Evolutionary conservation across 148 eudicot species (phyloP), one percentile per base, ranked within the genome.

Genomic region (Heliamphora exappendiculata): DNA sequence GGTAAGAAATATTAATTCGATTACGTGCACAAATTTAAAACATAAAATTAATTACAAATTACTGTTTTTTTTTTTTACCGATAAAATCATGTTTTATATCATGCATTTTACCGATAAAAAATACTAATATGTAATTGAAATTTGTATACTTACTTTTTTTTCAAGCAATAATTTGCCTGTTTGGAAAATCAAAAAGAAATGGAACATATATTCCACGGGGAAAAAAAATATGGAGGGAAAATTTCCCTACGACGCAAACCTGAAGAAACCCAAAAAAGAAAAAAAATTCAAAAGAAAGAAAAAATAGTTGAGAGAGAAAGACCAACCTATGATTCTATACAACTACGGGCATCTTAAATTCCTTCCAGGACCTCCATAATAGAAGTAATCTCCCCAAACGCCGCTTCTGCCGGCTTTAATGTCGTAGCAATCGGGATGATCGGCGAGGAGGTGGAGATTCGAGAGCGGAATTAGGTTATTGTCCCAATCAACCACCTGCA

Each of bases 311-410:
- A 59, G 62, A 36, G 26, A 78, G 62, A 47, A 62, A 78, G 22
- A 24, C 2, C 24, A n/a, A 20, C 20, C 1, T 44, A 36, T 51
- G 57, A 41, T 41, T 42, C 55, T 65, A 74, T 28, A 34, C 57
- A 64, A 6, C 66, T 70, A 92, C 50, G 91, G 90, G 77, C 99
- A 95, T 72, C 84, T 86, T 42, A 77, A 77, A 76, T 91, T 96
- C 68, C 88, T 91, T 45, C 99, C 99, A 31, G 99, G 98, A 22
- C 99, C 99, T 78, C 99, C 99, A 85, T 91, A 96, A 67, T 96
- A 96, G 67, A 95, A 84, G 81, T 93, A 91, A 80, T 88, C 78
- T 10, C 99, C 99, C 99, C 98, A 96, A 11, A 76, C 91, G 82
- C 84, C 85, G 66, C 90, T 96, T 80, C 74, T 96, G 8, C 94